A percentile compares a stretch with the other conserved stretches of the same genome.
phyloP scores from a whole-genome alignment of 345 rosid genomes.

The Syzygium oleosum region DNA sequence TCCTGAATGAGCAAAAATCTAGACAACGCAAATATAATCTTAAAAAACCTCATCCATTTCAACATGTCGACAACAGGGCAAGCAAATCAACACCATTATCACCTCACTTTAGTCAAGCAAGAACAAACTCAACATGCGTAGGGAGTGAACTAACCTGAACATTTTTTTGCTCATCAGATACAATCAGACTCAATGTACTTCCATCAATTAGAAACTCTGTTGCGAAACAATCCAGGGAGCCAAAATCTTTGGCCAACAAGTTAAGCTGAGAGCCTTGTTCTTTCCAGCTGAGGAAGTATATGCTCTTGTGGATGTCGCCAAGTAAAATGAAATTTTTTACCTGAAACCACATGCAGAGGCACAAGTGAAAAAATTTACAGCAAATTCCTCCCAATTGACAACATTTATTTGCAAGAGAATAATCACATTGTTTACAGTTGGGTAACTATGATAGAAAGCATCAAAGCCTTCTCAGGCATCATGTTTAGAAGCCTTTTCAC shows the following conservation, averaged over 20 bases:
- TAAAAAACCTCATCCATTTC: neutral
- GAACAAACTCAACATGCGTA: neutral
- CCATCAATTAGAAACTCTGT: slow-evolving; percentile 98
- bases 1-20: neutral
- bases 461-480: neutral
- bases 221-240: slow-evolving; percentile 86
- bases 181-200: slow-evolving; percentile 83
- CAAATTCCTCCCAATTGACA: neutral
- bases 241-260: slow-evolving; percentile 92
- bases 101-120: neutral
- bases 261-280: slow-evolving; percentile 95
- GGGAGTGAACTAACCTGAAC: slow-evolving; percentile 50
- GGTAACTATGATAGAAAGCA: neutral
- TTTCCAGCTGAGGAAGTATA: slow-evolving; percentile 94
- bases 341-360: slow-evolving; percentile 24
- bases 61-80: neutral
- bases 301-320: slow-evolving; percentile 90
- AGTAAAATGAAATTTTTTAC: slow-evolving; percentile 93
- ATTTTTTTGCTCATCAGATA: slow-evolving; percentile 92
- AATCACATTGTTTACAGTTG: neutral
- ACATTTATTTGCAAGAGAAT: neutral
- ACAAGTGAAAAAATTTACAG: neutral
- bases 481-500: neutral
- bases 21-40: neutral
- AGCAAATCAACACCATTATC: neutral